Base-by-base conservation (phyloP, 2,329 filamentous ascomycete genomes). In the Scedosporium aurantiacum region DNA sequence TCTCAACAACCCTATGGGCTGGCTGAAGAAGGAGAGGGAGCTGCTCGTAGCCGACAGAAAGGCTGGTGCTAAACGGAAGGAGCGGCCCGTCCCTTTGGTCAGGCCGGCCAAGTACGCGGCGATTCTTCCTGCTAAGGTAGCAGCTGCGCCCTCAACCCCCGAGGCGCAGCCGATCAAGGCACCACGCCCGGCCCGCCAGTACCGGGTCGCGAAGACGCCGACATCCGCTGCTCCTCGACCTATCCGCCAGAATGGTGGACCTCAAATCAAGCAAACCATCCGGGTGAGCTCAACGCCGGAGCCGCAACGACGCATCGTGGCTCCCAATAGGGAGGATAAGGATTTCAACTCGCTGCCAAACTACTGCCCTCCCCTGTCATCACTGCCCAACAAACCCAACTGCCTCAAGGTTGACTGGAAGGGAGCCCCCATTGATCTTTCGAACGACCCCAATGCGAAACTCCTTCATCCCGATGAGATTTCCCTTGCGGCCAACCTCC, bases 351-450 rank as follows among this genome's bases (percentile, higher is more conserved):
- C 84, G 3, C 78, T 95, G 37, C 80, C 82, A 5, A 84, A 96
- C 71, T 89, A 82, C 71, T 90, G 85, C 59, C 91, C 91, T 54
- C 85, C 88, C 0, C 69, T 85, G 50, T 75, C 78, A 61, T 86
- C 87, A 2, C 80, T 94, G 3, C 84, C 86, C 6, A 76, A 77
- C 66, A 86, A 86, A 68, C 75, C 81, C 59, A 90, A 90, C 71
- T 83, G 81, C 50, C 80, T 94, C 67, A 93, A 92, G 77, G 86
- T 90, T 27, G 90, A 95, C 64, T 95, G 91, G 90, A 94, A 92
- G 76, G 90, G 89, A 6, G 83, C 85, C 64, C 82, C 87, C 45
- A 83, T 94, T 65, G 88, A 95, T 69, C 83, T 96, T 55, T 83
- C 80, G 72, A 79, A 81, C 63, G 90, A 95, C 68, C 84, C 88